Base-by-base conservation (phyloP, 306 rosid species). In the Canavalia ensiformis region DNA sequence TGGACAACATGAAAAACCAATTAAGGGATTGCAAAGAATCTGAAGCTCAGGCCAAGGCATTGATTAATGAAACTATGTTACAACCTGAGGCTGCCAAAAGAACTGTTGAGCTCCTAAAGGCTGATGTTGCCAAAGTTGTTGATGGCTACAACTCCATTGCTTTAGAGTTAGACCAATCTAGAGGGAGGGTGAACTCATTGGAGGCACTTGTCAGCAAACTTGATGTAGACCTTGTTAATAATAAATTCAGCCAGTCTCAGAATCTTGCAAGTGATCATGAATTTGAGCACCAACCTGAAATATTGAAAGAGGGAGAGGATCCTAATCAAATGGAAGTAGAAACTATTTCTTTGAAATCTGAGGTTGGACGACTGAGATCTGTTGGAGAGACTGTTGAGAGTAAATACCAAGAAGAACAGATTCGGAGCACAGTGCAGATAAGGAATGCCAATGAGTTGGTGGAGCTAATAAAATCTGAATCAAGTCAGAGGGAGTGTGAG, bases 341-440 rank as follows among this genome's bases (percentile, higher is more conserved):
- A 76, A 74, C 89, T 71, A 8, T 30, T 78, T 69, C 65, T 75
- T 78, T 93, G 77, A 95, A 87, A 66, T 81, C 89, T 2, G 97
- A 95, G 83, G 83, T 88, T 7, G 85, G 18, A 64, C 78, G 72
- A 0, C 79, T 93, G 76, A 87, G 80, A 81, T 89, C 90, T 76
- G 85, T 85, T 47, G 59, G 91, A 42, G 96, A 93, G 77, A 79
- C 64, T 66, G 88, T 98, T n/a, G 98, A 93, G 92, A 70, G 88
- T 50, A 89, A 86, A 74, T 85, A 84, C 89, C 89, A 88, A 31
- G 96, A 91, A 89, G 96, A 93, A 79, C 92, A 93, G 78, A 85
- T 88, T 69, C 89, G 47, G 77, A 89, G 88, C 91, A 88, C 88
- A 2, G 88, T 85, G 78, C 89, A 95, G 87, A 58, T 91, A 30